Base-by-base conservation (phyloP, 2,329 filamentous ascomycete species). In the Ophiostoma quercus region DNA sequence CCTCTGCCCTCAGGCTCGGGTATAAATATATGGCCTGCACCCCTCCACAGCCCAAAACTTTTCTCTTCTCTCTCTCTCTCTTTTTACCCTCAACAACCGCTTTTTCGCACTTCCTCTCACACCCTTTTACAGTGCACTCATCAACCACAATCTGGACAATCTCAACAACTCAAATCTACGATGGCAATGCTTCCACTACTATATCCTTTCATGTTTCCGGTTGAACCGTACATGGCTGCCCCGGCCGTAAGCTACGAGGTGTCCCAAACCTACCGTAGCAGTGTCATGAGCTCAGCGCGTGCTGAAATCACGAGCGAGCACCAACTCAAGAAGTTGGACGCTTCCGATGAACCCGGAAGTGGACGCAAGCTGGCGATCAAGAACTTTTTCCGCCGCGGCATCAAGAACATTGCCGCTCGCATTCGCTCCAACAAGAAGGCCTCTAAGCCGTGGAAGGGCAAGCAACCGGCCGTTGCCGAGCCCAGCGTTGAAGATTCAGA, bases 11-110 rank as follows among this genome's bases (percentile, higher is more conserved):
- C 25, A 41, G 57, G 16, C 43, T 7, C 19, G 43, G 43, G 43
- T 67, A 60, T 70, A 62, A 63, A 70, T 70, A 67, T 37, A 25
- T 62, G 65, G 32, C 16, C 29, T 22, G 29, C 12, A 8, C 51
- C 39, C 51, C 51, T 11, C 3, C 11, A 62, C 7, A 1, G 9
- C 5, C 19, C 54, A 14, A 16, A 14, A 25, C 9, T 2, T 29
- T 7, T 62, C 11, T 32, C 57, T 62, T 62, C 25, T 14, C 25
- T 62, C 22, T 62, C 25, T n/a, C 16, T 62, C 25, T 41, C 39
- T 41, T 29, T 29, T 32, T 11, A 29, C 14, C 43, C 19, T 6
- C 43, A 47, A 47, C 16, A 47, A 47, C 19, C 16, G 6, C 16
- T 6, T 4, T 47, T 47, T 34, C 34, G 34, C 34, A 34, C 34